Base-by-base conservation (phyloP, 768 basidiomycete genomes). In the Cystofilobasidium bisporidii region DNA sequence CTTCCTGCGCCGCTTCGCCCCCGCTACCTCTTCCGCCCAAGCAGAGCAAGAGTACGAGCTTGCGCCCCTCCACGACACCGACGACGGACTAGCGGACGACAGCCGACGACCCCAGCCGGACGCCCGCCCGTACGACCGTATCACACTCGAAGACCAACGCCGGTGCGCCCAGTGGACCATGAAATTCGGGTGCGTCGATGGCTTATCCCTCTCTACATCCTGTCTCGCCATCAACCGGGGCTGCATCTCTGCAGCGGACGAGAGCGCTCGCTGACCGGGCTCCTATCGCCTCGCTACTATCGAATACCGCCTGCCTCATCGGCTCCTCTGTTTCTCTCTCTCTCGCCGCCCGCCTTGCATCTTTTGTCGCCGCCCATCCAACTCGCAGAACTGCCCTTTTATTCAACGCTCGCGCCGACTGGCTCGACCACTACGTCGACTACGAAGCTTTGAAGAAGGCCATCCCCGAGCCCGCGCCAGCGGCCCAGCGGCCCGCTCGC, bases 361-460 rank as follows among this genome's bases (percentile, higher is more conserved):
- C 17, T 43, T 17, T 17, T 4, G 4, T 41, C 17, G 40, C 17
- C 43, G 43, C 43, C 17, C 43, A 12, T 15, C 43, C 18, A 8
- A 43, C 43, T 4, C 43, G 18, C 41, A 76, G 74, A 61, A 78
- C 76, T 9, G 72, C 77, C 15, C 70, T 78, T 10, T 74, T 77
- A 63, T 74, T 77, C 61, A 78, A 78, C 61, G 76, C 76, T 56
- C 76, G 77, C 63, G 73, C 76, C 56, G 77, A 78, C 58, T 78
- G 77, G 77, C 75, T 74, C 67, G 74, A 74, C 55, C 71, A 75
- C 63, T 78, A 78, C 69, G 75, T 78, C 70, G 76, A 78, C 71
- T 78, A 78, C 62, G 77, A 76, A 60, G 74, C 76, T 12, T 71
- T 78, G 64, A 78, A 78, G 71, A 78, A 78, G 65, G 73, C 76